Evolutionary conservation across 805 yeast species (phyloP).

Genomic region (Priceomyces carsonii): DNA sequence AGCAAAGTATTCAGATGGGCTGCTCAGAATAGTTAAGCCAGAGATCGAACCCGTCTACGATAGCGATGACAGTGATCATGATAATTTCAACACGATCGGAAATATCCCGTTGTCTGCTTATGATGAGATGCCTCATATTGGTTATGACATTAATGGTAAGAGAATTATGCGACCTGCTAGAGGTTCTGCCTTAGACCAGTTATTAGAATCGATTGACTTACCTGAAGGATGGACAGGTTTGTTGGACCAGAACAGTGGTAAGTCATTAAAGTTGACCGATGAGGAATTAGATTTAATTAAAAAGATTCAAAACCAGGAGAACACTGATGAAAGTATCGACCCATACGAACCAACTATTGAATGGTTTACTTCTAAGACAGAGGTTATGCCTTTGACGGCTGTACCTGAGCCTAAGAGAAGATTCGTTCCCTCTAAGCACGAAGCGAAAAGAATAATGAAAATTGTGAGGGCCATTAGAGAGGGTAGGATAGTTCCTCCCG

Average conservation of each 20-base stretch:
- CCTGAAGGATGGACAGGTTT: slow-evolving; percentile 99
- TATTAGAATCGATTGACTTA: slow-evolving; percentile 85
- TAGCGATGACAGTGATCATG: slow-evolving; percentile 88
- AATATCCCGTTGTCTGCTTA: slow-evolving; percentile 91
- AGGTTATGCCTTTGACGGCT: slow-evolving; percentile 89
- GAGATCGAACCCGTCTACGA: slow-evolving; percentile 95
- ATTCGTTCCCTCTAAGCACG: slow-evolving; percentile 94
- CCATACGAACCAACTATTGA: slow-evolving; percentile 94
- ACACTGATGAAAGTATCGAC: slow-evolving; percentile 73
- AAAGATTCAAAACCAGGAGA: slow-evolving; percentile 82
- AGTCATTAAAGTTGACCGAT: slow-evolving; percentile 72
- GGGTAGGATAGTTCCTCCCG: slow-evolving; percentile 86
- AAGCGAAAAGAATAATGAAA: slow-evolving; percentile 95
- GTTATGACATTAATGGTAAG: slow-evolving; percentile 95
- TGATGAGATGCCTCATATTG: slow-evolving; percentile 96
- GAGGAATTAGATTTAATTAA: slow-evolving; percentile 89
- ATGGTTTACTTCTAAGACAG: slow-evolving; percentile 88
- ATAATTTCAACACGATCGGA: slow-evolving; percentile 82
- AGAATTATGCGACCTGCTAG: slow-evolving; percentile 98
- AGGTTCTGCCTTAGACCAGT: slow-evolving; percentile 89
- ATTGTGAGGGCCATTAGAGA: slow-evolving; percentile 95
- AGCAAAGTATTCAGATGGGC: slow-evolving; percentile 73
- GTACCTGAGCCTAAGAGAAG: slow-evolving; percentile 97
- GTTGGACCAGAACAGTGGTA: slow-evolving; percentile 85
- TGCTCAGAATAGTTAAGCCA: slow-evolving; percentile 74